A percentile compares a stretch with the other conserved stretches of the same genome.
Conservation (phyloP, 2,329 filamentous ascomycete species). For the Bipolaris bicolor region DNA sequence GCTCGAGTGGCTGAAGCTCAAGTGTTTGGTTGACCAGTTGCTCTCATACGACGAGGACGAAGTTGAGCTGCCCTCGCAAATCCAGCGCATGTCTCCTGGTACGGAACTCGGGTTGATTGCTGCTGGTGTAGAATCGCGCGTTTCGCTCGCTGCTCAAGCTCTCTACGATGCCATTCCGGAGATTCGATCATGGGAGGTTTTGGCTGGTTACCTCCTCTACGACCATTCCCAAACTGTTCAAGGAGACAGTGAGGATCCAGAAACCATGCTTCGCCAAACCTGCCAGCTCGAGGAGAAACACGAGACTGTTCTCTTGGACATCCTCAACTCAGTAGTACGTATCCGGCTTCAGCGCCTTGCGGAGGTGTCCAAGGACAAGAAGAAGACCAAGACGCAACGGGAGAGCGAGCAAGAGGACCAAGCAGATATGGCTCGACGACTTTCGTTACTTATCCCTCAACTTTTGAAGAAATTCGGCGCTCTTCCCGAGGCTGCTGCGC, state of each 20-base stretch:
- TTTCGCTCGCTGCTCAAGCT: conserved; percentile 83
- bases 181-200: conserved; percentile 82
- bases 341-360: conserved; percentile 69
- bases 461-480: conserved; percentile 93
- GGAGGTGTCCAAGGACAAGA: conserved; percentile 65
- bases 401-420: conserved; percentile 73
- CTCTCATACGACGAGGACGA: conserved; percentile 77
- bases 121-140: conserved; percentile 75
- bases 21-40: conserved; percentile 84
- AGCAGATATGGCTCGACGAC: conserved; percentile 77
- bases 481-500: conserved; percentile 82
- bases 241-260: conserved; percentile 64
- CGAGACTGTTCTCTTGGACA: conserved; percentile 84
- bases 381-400: conserved; percentile 60
- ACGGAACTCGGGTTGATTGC: conserved; percentile 60
- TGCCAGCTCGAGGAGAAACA: conserved; percentile 77
- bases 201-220: conserved; percentile 89
- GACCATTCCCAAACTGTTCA: conserved; percentile 73
- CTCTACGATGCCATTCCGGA: conserved; percentile 83
- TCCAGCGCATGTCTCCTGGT: conserved; percentile 53
- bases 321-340: conserved; percentile 83
- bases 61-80: conserved; percentile 60
- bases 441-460: conserved; percentile 80
- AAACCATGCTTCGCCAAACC: conserved; percentile 70
- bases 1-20: conserved; percentile 87